phyloP scores from a whole-genome alignment of 768 basidiomycete genomes.

The Phylloporus sp. region DNA sequence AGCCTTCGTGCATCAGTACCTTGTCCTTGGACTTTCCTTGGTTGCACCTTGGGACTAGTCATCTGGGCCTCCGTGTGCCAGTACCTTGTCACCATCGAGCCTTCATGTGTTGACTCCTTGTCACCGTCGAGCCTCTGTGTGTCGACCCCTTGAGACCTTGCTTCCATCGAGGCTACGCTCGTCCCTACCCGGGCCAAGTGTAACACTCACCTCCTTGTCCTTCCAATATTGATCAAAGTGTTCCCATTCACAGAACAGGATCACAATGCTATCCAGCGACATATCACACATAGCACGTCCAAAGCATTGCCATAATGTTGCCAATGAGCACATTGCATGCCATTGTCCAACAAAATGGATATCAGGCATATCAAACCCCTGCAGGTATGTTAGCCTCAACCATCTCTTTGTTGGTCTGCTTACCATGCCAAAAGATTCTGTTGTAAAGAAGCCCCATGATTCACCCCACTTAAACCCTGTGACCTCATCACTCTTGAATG shows the following conservation, averaged over 20 bases:
- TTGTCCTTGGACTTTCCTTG: no score
- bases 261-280: not conserved
- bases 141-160: no score
- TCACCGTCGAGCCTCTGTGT: no score
- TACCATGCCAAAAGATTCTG: conserved; percentile 39
- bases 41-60: no score
- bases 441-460: conserved; percentile 7
- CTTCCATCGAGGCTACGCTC: no score
- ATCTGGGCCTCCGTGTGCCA: no score
- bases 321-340: conserved; percentile 22
- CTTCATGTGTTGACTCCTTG: no score
- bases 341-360: conserved; percentile 36
- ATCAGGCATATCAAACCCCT: conserved; percentile 37
- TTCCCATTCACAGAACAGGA: not conserved
- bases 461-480: conserved; percentile 3
- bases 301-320: not conserved
- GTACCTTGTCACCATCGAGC: no score
- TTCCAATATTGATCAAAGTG: not conserved
- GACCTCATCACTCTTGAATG: conserved; percentile 14
- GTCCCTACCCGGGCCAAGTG: no score
- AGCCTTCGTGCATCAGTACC: no score
- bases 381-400: not conserved
- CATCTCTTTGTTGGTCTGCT: not conserved
- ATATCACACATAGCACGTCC: not conserved
- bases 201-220: not conserved